phyloP scores from a whole-genome alignment of 805 yeast species.

The Cyberlindnera misumaiensis region DNA sequence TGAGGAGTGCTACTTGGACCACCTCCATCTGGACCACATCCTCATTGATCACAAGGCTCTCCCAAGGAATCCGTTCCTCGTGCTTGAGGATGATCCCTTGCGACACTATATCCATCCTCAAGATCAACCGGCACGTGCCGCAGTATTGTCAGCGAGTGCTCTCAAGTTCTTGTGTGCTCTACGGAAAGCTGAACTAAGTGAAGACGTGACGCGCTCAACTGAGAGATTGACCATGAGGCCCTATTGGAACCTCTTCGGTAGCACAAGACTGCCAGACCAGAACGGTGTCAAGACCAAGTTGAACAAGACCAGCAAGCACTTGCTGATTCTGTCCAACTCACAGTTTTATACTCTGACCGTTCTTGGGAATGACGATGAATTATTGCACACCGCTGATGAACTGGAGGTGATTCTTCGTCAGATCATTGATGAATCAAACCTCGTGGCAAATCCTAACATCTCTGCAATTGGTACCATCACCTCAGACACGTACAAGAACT shows the following conservation, averaged over 20 bases:
- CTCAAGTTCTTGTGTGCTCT: conserved; percentile 59
- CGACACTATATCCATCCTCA: conserved; percentile 47
- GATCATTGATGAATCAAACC: conserved; percentile 60
- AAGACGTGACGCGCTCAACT: conserved; percentile 50
- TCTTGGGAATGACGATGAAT: conserved; percentile 56
- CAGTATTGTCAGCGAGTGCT: conserved; percentile 58
- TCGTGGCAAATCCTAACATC: conserved; percentile 55
- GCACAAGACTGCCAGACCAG: conserved; percentile 49
- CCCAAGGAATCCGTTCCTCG: conserved; percentile 73
- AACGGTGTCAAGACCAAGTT: conserved; percentile 71
- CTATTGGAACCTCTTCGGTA: conserved; percentile 59
- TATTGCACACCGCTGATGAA: conserved; percentile 60
- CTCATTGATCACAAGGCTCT: conserved; percentile 37
- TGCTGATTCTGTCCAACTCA: conserved; percentile 69
- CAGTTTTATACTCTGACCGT: conserved; percentile 89
- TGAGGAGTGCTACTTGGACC: conserved; percentile 49
- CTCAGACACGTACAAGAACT: conserved; percentile 75
- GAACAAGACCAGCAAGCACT: conserved; percentile 59
- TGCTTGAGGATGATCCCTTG: conserved; percentile 69
- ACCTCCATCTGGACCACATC: conserved; percentile 32
- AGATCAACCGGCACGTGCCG: conserved; percentile 60
- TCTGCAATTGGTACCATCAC: conserved; percentile 79
- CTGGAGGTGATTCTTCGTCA: conserved; percentile 58
- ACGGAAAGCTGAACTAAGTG: conserved; percentile 44
- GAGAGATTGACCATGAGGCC: conserved; percentile 61